Evolutionary conservation across 257 asterid species (phyloP).

Genomic region (Solanum chilense): DNA sequence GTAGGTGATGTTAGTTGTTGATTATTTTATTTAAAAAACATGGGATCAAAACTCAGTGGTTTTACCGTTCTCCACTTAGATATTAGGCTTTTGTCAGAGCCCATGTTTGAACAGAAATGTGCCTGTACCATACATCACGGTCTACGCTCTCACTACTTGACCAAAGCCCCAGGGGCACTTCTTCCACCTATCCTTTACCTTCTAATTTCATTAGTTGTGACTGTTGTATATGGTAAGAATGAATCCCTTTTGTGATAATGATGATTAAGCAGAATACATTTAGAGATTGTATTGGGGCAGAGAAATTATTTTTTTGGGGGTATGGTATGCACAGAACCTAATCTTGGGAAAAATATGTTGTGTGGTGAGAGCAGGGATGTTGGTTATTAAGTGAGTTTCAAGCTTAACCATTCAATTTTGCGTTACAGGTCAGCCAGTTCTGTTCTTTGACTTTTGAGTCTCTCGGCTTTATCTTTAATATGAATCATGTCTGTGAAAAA

Average conservation of each 20-base stretch:
- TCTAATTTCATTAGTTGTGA: background rate
- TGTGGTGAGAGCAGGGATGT: background rate
- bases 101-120: background rate
- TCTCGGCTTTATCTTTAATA: background rate
- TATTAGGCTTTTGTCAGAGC: background rate
- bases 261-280: background rate
- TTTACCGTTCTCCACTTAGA: background rate
- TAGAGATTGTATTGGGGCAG: background rate
- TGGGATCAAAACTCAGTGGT: background rate
- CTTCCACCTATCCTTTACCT: background rate
- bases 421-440: background rate
- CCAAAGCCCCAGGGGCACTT: background rate
- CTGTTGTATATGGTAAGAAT: background rate
- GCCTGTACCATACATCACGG: background rate
- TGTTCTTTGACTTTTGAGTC: background rate
- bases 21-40: background rate
- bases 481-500: background rate
- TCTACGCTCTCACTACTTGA: background rate
- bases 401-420: background rate
- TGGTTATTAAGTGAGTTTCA: background rate
- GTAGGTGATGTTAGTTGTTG: background rate
- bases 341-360: background rate
- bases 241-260: background rate
- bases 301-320: background rate
- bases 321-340: background rate